Percentiles rank a stretch among this genome's conserved stretches.
These are phyloP conservation scores for Thelonectria rubi DNA, from an alignment of 2,329 filamentous ascomycete genomes.

Conservation along the genomic window DNA sequence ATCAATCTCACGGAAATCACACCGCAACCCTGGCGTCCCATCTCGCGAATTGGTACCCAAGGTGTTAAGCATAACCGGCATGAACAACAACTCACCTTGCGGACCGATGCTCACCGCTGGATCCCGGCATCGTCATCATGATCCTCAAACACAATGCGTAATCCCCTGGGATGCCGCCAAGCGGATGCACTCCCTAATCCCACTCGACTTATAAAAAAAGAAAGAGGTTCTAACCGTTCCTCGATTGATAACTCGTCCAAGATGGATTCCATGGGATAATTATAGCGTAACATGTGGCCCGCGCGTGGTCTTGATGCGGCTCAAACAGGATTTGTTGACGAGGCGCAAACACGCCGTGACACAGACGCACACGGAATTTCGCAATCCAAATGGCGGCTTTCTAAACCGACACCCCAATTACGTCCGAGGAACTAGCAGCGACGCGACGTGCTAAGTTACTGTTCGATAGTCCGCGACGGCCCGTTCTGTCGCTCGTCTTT, in stretches of 20 bases:
- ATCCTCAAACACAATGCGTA: neutral
- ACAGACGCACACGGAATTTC: neutral
- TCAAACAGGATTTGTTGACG: constrained; percentile 26
- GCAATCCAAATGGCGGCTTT: neutral
- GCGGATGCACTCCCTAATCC: constrained; percentile 12
- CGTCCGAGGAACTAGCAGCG: too few relatives aligned
- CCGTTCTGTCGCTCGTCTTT: constrained; percentile 2
- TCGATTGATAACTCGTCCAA: constrained; percentile 36
- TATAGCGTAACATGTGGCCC: constrained; percentile 40
- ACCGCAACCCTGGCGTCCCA: neutral
- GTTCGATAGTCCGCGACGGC: constrained; percentile 10
- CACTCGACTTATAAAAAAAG: constrained; percentile 20
- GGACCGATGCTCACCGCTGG: constrained; percentile 11
- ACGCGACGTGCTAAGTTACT: neutral
- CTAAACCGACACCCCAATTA: constrained; percentile 14
- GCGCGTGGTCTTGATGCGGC: constrained; percentile 39
- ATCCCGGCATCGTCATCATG: neutral
- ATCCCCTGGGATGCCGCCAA: neutral
- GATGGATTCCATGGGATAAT: constrained; percentile 42
- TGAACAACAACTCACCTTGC: constrained; percentile 3
- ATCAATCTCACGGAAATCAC: constrained; percentile 3
- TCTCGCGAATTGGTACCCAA: neutral
- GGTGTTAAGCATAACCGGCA: constrained; percentile 1
- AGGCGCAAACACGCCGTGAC: constrained; percentile 8
- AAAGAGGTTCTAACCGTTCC: constrained; percentile 33